Conservation (phyloP, 2,329 filamentous ascomycete species). For the Microsporum audouinii region DNA sequence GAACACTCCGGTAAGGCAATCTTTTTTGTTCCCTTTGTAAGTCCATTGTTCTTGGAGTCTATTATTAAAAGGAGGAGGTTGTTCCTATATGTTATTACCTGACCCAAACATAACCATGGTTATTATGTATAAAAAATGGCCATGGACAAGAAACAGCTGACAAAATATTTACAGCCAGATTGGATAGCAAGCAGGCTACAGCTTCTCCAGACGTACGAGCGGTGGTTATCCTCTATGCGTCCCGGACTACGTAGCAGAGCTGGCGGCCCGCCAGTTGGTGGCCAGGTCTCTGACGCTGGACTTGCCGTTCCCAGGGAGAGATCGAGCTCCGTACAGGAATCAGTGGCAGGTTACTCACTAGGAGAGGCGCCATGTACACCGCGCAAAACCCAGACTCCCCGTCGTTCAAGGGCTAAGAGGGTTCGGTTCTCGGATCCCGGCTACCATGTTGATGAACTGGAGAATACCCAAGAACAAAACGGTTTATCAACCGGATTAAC, state of each 20-base stretch:
- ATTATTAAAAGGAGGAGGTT: not conserved
- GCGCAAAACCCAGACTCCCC: not conserved
- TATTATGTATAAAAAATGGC: not conserved
- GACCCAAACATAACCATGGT: not conserved
- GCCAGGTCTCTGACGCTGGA: not conserved
- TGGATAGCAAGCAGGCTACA: not conserved
- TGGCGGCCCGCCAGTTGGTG: not conserved
- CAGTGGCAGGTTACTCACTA: not conserved
- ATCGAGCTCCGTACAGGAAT: not conserved
- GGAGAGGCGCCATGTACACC: constrained; percentile 1
- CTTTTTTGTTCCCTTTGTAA: not conserved
- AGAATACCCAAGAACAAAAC: not conserved
- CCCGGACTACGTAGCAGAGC: not conserved
- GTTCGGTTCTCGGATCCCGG: constrained; percentile 2
- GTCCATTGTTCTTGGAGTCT: not conserved
- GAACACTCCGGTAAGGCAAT: not conserved
- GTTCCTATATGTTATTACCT: not conserved
- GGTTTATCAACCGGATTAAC: constrained; percentile 10
- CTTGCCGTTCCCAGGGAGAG: not conserved
- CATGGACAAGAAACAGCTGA: not conserved
- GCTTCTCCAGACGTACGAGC: not conserved
- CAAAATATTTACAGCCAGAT: not conserved
- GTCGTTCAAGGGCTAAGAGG: constrained; percentile 2
- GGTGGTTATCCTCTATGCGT: not conserved
- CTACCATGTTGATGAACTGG: not conserved